phyloP scores from a whole-genome alignment of 2,329 filamentous ascomycete species.

The Botrytis deweyae region DNA sequence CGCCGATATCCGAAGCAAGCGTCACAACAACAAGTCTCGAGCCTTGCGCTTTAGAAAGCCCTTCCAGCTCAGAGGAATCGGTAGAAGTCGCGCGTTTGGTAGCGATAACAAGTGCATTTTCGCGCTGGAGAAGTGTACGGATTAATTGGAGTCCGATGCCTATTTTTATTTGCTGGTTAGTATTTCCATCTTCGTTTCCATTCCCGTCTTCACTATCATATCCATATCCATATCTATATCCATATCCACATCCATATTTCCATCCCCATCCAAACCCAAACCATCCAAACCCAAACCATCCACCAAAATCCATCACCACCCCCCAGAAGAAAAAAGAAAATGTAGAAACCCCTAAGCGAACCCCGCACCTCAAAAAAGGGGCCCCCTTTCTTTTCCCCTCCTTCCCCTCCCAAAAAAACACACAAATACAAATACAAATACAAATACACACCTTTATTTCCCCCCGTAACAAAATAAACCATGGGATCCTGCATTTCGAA shows the following conservation, averaged over 20 bases:
- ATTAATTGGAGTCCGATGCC: constrained; percentile 41
- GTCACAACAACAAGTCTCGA: neutral
- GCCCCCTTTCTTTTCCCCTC: neutral
- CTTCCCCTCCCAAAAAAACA: neutral
- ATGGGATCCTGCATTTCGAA: constrained; percentile 24
- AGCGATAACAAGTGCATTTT: constrained; percentile 44
- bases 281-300: neutral
- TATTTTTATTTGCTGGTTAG: neutral
- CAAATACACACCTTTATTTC: constrained; percentile 32
- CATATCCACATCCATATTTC: too few relatives aligned
- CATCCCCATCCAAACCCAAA: too few relatives aligned
- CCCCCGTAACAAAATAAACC: constrained; percentile 36
- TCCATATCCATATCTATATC: too few relatives aligned
- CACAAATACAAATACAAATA: neutral
- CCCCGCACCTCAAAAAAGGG: neutral
- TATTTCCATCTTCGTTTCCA: neutral
- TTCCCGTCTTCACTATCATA: neutral
- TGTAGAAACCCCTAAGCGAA: constrained; percentile 11
- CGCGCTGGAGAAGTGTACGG: constrained; percentile 40
- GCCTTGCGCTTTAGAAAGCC: neutral
- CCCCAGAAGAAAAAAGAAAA: neutral
- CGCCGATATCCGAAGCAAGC: neutral
- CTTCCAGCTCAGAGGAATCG: constrained; percentile 15
- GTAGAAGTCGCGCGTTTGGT: constrained; percentile 40
- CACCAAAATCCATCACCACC: neutral